Base-by-base conservation (phyloP, 2,329 filamentous ascomycete species). In the Pestalotiopsis sp. region DNA sequence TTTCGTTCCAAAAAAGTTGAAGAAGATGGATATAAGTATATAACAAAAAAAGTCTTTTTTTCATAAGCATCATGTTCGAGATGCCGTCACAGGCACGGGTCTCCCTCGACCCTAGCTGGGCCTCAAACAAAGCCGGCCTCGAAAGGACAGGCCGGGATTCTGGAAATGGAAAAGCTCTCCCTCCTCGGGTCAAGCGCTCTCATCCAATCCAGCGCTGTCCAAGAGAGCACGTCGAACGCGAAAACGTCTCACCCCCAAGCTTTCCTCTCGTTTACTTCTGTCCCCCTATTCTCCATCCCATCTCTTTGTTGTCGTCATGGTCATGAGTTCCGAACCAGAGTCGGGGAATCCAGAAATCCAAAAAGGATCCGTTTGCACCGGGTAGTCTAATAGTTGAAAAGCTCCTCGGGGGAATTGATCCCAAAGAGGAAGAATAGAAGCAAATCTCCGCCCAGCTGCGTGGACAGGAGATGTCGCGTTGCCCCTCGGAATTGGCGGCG, bases 281-380 rank as follows among this genome's bases (percentile, higher is more conserved):
- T 52, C 45, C 45, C 20, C 45, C 45, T 6, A 17, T 4, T 49
- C 41, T 49, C 41, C 41, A 49, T 36, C 31, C 31, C 31, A 49
- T 49, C 5, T 52, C 45, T 52, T 36, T 36, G 31, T 36, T n/a
- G 45, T 52, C 45, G 11, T 64, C 39, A 23, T 49, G 14, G 39
- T 52, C 61, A 23, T 59, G 23, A n/a, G 23, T 56, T 52, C 45
- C 17, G 17, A n/a, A 52, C 17, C 14, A 52, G 17, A 20, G n/a
- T 17, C 14, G 7, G 17, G 17, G 20, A 9, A 20, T 5, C 39
- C 59, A 25, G 9, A 52, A 52, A 52, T n/a, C n/a, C 38, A 20
- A 20, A 52, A 52, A 49, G 49, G 31, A 13, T 64, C 39, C 61
- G 38, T 64, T 49, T 64, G 61, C 36, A 64, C 61, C 61, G 49